Evolutionary conservation across 371 early-diverging fungal species (phyloP), one percentile per base, ranked within the genome.

Genomic region (Mortierella sp.): DNA sequence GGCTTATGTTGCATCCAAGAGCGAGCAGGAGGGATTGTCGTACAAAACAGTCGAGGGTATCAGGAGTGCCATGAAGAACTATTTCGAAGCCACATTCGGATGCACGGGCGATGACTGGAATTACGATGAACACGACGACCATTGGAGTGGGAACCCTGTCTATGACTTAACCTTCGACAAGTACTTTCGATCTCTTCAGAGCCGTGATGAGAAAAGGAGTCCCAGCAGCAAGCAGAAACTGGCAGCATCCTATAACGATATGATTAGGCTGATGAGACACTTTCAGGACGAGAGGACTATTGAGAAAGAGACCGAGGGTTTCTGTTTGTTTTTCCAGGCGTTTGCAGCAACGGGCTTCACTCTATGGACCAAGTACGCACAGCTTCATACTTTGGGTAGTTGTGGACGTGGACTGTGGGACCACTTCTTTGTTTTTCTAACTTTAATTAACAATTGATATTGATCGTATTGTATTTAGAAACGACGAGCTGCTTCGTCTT

Each of bases 171-270:
- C 70, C 2, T 76, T 76, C 38, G 26, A 19, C 44, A 65, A 70
- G 11, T 76, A 50, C 44, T 47, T 50, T 57, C n/a, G 21, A 58
- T 70, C 76, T 9, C 68, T 76, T 31, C 70, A 70, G 70, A 76
- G 54, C 0, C 68, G 76, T 6, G 70, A 76, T 70, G 75, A 42
- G 50, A n/a, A 24, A n/a, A 50, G 57, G 52, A 28, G 34, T 38
- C n/a, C n/a, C n/a, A n/a, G n/a, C n/a, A 76, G 70, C n/a, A 76
- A 76, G 26, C 70, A 76, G 34, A 70, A 54, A 38, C 54, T 76
- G 16, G 54, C 76, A 24, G 50, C 65, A 42, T 28, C 48, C 70
- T 76, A 76, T 14, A 31, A 13, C 1, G 70, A 70, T 31, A 31
- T 70, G 50, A 19, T 55, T 10, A 70, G n/a, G 44, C 54, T 76